Evolutionary conservation across 1,284 basidiomycete species (phyloP).

Genomic region (Neonothopanus nambi): DNA sequence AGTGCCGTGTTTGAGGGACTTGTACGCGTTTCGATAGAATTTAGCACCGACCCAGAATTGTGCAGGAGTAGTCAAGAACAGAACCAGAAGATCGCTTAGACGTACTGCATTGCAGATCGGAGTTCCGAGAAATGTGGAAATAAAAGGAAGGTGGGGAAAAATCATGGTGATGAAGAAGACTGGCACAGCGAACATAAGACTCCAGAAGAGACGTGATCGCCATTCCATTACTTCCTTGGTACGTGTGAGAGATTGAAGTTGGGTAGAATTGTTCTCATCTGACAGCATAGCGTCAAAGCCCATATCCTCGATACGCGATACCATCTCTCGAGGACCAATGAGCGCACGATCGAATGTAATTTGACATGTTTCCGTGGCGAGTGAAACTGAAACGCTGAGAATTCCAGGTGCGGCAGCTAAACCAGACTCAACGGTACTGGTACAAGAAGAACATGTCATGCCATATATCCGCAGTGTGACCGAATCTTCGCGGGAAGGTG

Average conservation of each 20-base stretch:
- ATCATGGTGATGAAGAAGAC: constrained; percentile 95
- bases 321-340: constrained; percentile 80
- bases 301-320: constrained; percentile 85
- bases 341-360: constrained; percentile 78
- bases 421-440: constrained; percentile 74
- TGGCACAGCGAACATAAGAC: constrained; percentile 82
- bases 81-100: constrained; percentile 80
- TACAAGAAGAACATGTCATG: constrained; percentile 89
- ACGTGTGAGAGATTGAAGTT: constrained; percentile 87
- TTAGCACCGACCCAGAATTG: constrained; percentile 90
- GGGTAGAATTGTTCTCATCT: constrained; percentile 82
- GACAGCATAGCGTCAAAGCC: constrained; percentile 91
- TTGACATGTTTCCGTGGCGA: constrained; percentile 72
- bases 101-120: constrained; percentile 70
- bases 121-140: constrained; percentile 49
- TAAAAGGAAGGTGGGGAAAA: constrained; percentile 68
- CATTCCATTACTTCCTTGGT: constrained; percentile 93
- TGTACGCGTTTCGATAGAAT: constrained; percentile 91
- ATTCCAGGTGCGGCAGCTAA: constrained; percentile 78
- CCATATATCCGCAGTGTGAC: constrained; percentile 83
- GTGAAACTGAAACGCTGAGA: constrained; percentile 68
- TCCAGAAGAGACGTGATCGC: constrained; percentile 79
- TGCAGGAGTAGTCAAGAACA: constrained; percentile 87
- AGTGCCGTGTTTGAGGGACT: constrained; percentile 84
- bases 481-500: constrained; percentile 59